These are phyloP conservation scores for Termitomyces heimii DNA, from an alignment of 768 basidiomycete species.

Conservation along the genomic window DNA sequence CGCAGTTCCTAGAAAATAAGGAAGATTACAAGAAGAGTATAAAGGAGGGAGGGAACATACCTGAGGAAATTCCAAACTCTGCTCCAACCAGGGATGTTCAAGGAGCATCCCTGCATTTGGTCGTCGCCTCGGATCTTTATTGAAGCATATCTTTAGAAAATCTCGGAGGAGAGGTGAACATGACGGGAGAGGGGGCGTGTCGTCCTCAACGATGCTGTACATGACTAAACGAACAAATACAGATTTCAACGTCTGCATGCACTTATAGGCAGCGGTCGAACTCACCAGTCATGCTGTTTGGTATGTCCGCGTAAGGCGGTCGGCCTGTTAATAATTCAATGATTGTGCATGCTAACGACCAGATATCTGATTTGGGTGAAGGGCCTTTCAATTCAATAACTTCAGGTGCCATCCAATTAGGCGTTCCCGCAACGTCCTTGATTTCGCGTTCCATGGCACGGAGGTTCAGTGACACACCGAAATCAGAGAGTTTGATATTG, in stretches of 20 bases:
- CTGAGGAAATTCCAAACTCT: slow-evolving; percentile 73
- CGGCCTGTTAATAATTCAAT: slow-evolving; percentile 89
- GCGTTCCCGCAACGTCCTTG: slow-evolving; percentile 88
- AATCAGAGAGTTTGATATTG: slow-evolving; percentile 95
- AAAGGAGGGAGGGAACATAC: slow-evolving; percentile 31
- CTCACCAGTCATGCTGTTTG: slow-evolving; percentile 86
- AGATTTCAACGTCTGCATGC: background rate
- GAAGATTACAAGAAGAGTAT: background rate
- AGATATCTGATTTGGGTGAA: slow-evolving; percentile 89
- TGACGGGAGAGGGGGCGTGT: slow-evolving; percentile 80
- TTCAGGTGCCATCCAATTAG: slow-evolving; percentile 99
- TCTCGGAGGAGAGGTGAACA: slow-evolving; percentile 67
- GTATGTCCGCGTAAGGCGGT: slow-evolving; percentile 88
- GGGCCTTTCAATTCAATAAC: slow-evolving; percentile 95
- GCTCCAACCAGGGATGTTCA: slow-evolving; percentile 88
- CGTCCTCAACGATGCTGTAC: slow-evolving; percentile 96
- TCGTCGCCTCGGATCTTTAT: slow-evolving; percentile 79
- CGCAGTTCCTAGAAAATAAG: slow-evolving; percentile 57
- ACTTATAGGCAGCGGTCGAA: slow-evolving; percentile 10
- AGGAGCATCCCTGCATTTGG: slow-evolving; percentile 82
- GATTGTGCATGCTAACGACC: slow-evolving; percentile 93
- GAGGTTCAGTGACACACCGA: slow-evolving; percentile 95
- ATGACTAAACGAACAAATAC: slow-evolving; percentile 51
- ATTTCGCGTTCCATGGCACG: slow-evolving; percentile 83
- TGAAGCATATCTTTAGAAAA: slow-evolving; percentile 85